Evolutionary conservation across 106 monocot genomes (phyloP), one percentile per base, ranked within the genome.

Genomic region (Hemerocallis citrina): DNA sequence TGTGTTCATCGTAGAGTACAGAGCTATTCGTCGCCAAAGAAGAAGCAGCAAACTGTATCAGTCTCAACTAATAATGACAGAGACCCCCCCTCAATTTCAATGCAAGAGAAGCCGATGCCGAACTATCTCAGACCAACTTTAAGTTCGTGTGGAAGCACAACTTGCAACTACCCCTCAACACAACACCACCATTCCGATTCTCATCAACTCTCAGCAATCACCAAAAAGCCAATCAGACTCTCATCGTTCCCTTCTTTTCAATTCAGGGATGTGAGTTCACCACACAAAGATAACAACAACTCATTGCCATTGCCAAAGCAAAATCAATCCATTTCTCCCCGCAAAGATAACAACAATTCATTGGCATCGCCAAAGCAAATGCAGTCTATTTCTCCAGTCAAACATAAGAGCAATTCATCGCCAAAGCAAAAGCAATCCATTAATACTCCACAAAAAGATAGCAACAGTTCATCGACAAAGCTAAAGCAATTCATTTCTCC

Each of bases 61-160:
- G n/a, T n/a, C n/a, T n/a, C n/a, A n/a, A n/a, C n/a, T n/a, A n/a
- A n/a, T n/a, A n/a, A n/a, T n/a, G n/a, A n/a, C n/a, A n/a, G n/a
- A n/a, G n/a, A n/a, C n/a, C n/a, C n/a, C n/a, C n/a, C n/a, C n/a
- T n/a, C n/a, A n/a, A n/a, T n/a, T n/a, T n/a, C 55, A 1, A 5
- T 31, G 20, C 35, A 36, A 34, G 35, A 35, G 57, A 58, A 21
- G 31, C 35, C 16, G 5, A 17, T 36, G 3, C 35, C 35, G 3
- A 34, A 21, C 36, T 58, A 58, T 37, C 57, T 58, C 57, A n/a
- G 34, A n/a, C 57, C 57, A 11, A 58, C 57, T 0, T 19, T 58
- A 34, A 58, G 57, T 11, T 36, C 57, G 36, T 34, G 19, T 11
- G 7, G 37, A 5, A 38, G 11, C 37, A 38, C 7, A 6, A 38